These are phyloP conservation scores for Gyromitra esculenta DNA, from an alignment of 2,329 filamentous ascomycete species.

Conservation along the genomic window DNA sequence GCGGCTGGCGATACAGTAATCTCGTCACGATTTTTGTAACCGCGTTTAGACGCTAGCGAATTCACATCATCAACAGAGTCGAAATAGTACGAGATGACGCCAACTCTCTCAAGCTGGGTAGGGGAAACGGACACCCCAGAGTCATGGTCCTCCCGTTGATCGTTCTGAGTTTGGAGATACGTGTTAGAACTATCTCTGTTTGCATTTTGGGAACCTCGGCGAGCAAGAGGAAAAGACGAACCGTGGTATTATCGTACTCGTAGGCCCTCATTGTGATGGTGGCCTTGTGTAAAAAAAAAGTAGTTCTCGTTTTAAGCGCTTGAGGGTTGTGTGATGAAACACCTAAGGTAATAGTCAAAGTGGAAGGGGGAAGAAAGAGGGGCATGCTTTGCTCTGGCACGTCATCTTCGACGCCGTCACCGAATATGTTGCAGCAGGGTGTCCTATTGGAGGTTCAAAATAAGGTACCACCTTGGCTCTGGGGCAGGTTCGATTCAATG, in stretches of 20 bases:
- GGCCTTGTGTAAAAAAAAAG: constrained; percentile 8
- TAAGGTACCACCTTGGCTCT: background rate
- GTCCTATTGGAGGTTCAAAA: background rate
- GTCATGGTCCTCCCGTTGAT: constrained; percentile 91
- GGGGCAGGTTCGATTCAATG: too few relatives aligned
- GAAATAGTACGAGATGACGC: constrained; percentile 80
- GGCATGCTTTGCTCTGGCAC: constrained; percentile 10
- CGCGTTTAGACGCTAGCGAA: constrained; percentile 75
- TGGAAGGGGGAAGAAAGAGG: constrained; percentile 19
- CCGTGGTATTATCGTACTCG: constrained; percentile 51
- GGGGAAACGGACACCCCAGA: constrained; percentile 75
- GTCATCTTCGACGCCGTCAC: constrained; percentile 32
- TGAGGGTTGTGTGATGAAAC: constrained; percentile 34
- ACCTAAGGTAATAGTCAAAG: constrained; percentile 17
- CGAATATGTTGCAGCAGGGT: background rate
- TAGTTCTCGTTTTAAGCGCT: constrained; percentile 26
- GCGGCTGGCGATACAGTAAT: constrained; percentile 85
- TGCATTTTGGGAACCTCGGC: background rate
- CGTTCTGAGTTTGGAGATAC: constrained; percentile 70
- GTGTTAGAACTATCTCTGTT: constrained; percentile 35
- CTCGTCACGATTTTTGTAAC: constrained; percentile 94
- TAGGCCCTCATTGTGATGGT: constrained; percentile 50
- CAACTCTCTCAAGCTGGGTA: constrained; percentile 75
- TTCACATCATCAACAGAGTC: constrained; percentile 74
- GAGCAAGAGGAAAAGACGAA: constrained; percentile 22